Percentiles rank a stretch among this genome's conserved stretches.
These are phyloP conservation scores for Barnettozyma siamensis DNA, from an alignment of 805 yeast species.

Conservation along the genomic window DNA sequence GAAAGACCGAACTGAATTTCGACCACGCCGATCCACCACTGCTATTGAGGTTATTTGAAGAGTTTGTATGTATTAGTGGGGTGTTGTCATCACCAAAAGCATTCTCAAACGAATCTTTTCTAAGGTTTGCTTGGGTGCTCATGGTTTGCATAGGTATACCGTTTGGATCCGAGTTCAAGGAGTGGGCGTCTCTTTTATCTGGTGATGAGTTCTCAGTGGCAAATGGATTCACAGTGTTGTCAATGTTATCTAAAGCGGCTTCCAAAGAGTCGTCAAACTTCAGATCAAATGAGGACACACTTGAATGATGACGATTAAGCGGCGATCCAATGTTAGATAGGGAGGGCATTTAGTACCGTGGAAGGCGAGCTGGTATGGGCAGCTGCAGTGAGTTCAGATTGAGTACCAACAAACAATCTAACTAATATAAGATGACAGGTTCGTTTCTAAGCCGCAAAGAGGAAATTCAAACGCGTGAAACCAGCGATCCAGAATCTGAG, in stretches of 20 bases:
- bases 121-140: conserved; percentile 16
- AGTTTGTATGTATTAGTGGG: conserved; percentile 10
- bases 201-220: conserved; percentile 16
- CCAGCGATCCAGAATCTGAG: too few relatives aligned
- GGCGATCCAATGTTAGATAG: conserved; percentile 12
- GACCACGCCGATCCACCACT: conserved; percentile 12
- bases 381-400: neutral
- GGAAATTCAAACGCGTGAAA: too few relatives aligned
- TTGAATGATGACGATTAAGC: conserved; percentile 21
- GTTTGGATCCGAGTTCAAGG: conserved; percentile 28
- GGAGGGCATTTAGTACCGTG: conserved; percentile 18
- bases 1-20: conserved; percentile 10
- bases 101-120: conserved; percentile 23
- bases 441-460: too few relatives aligned
- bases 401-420: too few relatives aligned
- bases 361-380: neutral
- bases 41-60: neutral
- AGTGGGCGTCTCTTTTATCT: conserved; percentile 19
- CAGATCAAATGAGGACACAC: conserved; percentile 48
- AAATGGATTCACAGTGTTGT: conserved; percentile 31
- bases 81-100: conserved; percentile 16
- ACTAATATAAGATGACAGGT: too few relatives aligned
- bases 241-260: conserved; percentile 53
- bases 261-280: conserved; percentile 60
- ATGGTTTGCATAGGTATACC: conserved; percentile 29